Base-by-base conservation (phyloP, 345 rosid species). In the Salix viminalis region DNA sequence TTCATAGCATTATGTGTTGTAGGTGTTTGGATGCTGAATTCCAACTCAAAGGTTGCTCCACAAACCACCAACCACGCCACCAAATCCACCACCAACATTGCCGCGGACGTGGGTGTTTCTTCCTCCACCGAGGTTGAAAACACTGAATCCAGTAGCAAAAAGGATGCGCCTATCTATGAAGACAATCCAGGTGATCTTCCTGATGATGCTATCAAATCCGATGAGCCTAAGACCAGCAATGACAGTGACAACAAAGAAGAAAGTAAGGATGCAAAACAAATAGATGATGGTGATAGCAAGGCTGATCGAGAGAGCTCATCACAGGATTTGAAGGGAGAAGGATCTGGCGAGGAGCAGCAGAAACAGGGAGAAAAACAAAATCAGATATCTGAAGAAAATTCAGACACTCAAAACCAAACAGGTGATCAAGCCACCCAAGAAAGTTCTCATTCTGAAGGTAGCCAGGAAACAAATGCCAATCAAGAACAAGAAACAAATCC, bases 171-270 rank as follows among this genome's bases (percentile, higher is more conserved):
- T 0, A 84, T 84, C 5, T 91, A 80, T 64, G 92, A 91, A 72
- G 97, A 95, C 79, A 95, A 91, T 67, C 99, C 96, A 0, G 97
- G 97, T 0, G 86, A 89, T 65, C 94, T 95, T 36, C 97, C 99
- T 5, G 89, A 81, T 1, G 99, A 95, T 76, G 97, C 97, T 28
- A 82, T 95, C 19, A 88, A 90, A 82, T 79, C 95, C 1, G 97
- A 90, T 44, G 93, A 90, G 19, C 77, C 84, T 18, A 83, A 76
- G 52, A 58, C 70, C 60, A 62, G 46, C 4, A 65, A 67, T 16
- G 81, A 72, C 56, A 42, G 10, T 18, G 56, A 61, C 28, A n/a
- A 23, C 65, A 73, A 60, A 69, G 56, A 74, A 0, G 70, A 70
- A 37, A 71, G 37, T 37, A 62, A 18, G 5, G 21, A 62, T 16